Conservation (phyloP, 139 green algal species). For the Desmodesmus armatus region DNA sequence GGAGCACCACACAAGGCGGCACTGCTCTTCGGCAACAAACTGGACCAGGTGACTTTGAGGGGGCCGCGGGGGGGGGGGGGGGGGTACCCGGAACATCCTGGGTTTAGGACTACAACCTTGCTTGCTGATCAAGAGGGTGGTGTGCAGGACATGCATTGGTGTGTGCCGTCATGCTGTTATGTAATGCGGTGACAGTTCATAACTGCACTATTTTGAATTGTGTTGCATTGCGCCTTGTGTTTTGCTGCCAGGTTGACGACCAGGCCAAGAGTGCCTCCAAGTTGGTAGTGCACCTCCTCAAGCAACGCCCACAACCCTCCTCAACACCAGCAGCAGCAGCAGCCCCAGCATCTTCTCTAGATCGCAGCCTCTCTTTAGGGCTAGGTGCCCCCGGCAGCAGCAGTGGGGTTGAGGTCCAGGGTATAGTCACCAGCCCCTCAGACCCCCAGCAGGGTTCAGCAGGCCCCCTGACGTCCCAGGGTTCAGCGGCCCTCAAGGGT, state of each 20-base stretch:
- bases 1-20: constrained; percentile 6
- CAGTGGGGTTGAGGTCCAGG: constrained; percentile 20
- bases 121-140: no score
- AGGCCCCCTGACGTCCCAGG: no score
- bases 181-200: no score
- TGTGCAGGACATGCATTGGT: no score
- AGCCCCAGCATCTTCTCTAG: constrained; percentile 20
- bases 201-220: no score
- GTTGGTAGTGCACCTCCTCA: constrained; percentile 45
- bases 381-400: not conserved
- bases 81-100: no score
- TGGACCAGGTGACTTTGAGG: constrained; percentile 48
- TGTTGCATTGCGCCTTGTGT: no score
- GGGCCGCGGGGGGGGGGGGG: no score
- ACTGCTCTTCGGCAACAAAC: constrained; percentile 35
- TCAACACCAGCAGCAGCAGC: constrained; percentile 17
- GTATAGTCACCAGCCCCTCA: not conserved
- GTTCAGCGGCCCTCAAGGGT: no score
- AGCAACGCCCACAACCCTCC: no score
- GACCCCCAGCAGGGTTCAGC: not conserved
- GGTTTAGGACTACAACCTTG: no score
- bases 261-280: constrained; percentile 45
- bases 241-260: constrained; percentile 29
- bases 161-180: no score
- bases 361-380: not conserved